Conservation (phyloP, 176 grass and related monocot genomes). For the Phragmites australis region DNA sequence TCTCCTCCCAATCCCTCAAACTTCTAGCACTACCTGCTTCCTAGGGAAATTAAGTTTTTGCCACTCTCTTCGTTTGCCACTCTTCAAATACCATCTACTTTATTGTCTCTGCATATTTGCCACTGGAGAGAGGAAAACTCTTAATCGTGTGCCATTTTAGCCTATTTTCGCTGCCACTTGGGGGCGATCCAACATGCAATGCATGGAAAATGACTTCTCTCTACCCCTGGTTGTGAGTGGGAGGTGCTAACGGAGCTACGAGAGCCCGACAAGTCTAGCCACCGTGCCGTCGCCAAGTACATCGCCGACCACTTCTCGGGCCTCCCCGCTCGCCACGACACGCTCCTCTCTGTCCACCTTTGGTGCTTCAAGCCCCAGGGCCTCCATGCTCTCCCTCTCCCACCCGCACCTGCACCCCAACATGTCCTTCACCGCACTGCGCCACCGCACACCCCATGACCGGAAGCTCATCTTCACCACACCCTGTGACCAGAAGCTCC, state of each 20-base stretch:
- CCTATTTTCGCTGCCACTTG: no score
- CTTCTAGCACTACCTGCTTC: not conserved
- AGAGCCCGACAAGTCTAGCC: constrained; percentile 31
- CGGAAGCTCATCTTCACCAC: no score
- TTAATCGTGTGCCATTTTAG: no score
- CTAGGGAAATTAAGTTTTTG: no score
- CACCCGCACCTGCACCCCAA: constrained; percentile 40
- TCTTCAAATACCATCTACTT: no score
- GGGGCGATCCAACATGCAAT: no score
- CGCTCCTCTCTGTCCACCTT: constrained; percentile 51
- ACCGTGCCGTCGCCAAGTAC: constrained; percentile 42
- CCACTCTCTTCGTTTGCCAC: no score
- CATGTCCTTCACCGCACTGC: not conserved
- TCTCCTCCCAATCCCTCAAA: not conserved
- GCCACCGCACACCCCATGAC: constrained; percentile 5
- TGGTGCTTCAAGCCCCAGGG: constrained; percentile 43
- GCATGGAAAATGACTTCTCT: no score
- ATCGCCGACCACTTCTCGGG: constrained; percentile 47
- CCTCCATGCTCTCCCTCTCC: constrained; percentile 64
- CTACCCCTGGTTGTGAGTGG: no score
- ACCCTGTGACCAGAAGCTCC: constrained; percentile 39
- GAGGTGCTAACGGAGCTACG: constrained; percentile 43
- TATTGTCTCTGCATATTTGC: no score
- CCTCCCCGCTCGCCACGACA: constrained; percentile 39
- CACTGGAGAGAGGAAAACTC: no score